Percentiles rank a stretch among this genome's conserved stretches.
phyloP scores from a whole-genome alignment of 306 rosid genomes.

The Parietaria judaica region DNA sequence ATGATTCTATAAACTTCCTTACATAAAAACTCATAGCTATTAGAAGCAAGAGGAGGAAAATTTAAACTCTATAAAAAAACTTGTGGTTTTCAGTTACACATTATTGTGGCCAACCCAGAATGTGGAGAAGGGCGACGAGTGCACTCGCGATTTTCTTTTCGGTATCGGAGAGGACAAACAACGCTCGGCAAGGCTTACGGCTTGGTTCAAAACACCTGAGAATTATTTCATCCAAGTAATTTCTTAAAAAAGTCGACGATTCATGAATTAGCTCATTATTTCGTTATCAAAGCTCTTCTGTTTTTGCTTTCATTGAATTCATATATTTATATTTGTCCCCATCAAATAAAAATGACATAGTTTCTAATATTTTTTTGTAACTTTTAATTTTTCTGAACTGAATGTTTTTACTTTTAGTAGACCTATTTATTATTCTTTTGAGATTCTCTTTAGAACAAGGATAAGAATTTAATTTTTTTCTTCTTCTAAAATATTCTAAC shows the following conservation, averaged over 20 bases:
- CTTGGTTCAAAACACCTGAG: constrained; percentile 86
- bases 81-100: constrained; percentile 54
- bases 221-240: constrained; percentile 69
- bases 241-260: background rate
- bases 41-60: background rate
- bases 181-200: constrained; percentile 85
- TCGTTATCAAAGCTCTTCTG: too few species aligned
- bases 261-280: too few species aligned
- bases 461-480: too few species aligned
- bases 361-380: too few species aligned
- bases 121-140: constrained; percentile 58
- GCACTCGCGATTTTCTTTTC: constrained; percentile 83
- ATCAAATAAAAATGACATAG: background rate
- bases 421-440: too few species aligned
- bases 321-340: constrained; percentile 6
- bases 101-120: constrained; percentile 72
- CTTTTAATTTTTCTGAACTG: too few species aligned
- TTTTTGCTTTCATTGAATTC: constrained; percentile 16
- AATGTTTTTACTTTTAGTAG: too few species aligned
- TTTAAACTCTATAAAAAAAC: constrained; percentile 7
- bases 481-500: too few species aligned
- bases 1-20: too few species aligned
- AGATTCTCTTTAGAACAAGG: too few species aligned
- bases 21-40: background rate
- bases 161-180: constrained; percentile 90